A percentile compares a stretch with the other conserved stretches of the same genome.
phyloP scores from a whole-genome alignment of 306 rosid genomes.

The Spatholobus suberectus region DNA sequence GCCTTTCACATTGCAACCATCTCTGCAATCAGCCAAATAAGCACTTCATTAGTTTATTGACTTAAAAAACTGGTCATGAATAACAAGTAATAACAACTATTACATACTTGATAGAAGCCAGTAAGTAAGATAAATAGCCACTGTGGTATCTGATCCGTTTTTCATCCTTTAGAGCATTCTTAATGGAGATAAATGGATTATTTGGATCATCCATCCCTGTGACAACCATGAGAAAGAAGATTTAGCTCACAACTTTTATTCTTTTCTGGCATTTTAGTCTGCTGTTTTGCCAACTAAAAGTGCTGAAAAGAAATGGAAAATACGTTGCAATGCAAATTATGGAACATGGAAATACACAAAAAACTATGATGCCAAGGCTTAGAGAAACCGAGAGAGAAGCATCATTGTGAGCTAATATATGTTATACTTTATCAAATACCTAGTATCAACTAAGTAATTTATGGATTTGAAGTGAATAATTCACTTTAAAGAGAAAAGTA shows the following conservation, averaged over 20 bases:
- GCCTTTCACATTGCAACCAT: conserved; percentile 95
- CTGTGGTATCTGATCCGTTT: conserved; percentile 76
- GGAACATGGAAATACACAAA: not conserved
- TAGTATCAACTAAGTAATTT: not conserved
- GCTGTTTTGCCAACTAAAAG: not conserved
- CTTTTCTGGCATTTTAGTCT: not conserved
- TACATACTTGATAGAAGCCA: conserved; percentile 61
- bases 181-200: conserved; percentile 46
- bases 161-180: conserved; percentile 78
- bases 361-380: not conserved
- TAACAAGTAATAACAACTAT: not conserved
- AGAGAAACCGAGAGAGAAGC: not conserved
- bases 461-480: not conserved
- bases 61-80: not conserved
- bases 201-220: conserved; percentile 98
- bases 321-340: not conserved
- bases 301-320: not conserved
- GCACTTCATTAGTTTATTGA: conserved; percentile 17
- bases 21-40: conserved; percentile 58
- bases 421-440: not conserved
- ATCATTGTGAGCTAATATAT: not conserved
- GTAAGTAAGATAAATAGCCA: conserved; percentile 69
- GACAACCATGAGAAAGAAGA: conserved; percentile 6
- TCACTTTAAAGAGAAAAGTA: not conserved
- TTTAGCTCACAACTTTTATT: conserved; percentile 26